Evolutionary conservation across 1,139 yeast genomes (phyloP), one percentile per base, ranked within the genome.

Genomic region (Schwanniomyces etchellsii): DNA sequence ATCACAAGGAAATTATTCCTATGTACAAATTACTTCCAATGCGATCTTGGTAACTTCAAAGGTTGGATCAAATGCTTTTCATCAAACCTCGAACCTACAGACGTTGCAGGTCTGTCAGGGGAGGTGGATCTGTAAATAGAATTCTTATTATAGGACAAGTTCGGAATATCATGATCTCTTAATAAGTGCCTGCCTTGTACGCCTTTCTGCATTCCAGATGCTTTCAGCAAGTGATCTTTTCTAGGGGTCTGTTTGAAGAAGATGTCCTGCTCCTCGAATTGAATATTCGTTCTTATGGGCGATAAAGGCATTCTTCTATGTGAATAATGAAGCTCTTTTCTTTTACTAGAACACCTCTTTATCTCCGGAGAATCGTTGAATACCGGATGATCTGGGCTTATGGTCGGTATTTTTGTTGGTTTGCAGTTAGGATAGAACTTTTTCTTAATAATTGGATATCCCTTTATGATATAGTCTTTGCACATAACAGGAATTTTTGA

Each of bases 21-120:
- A 21, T 23, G 16, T 16, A 22, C 27, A 14, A 20, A 16, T 29
- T 37, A 57, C 28, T 48, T 56, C 67, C 65, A 60, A 10, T 43
- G 41, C 15, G 51, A 55, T 35, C 50, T 54, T 20, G 43, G 30
- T 26, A 42, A 44, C 31, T 40, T 41, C 14, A 56, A 32, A 5
- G 64, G 54, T 35, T 52, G 63, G 10, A 58, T 35, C 35, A 60
- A 41, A 38, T 59, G 58, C 30, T 50, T 47, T 22, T 58, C 63
- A 30, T 61, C 66, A 35, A 45, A 61, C 18, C 66, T 37, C 2
- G 63, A 57, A 4, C 65, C 68, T 17, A 59, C 48, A 2, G 66
- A 50, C 2, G 64, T 55, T 5, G 43, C 34, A 2, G 65, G 66
- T 30, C 64, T 40, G 20, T 59, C 65, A 2, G 65, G 64, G 1